A percentile compares a stretch with the other conserved stretches of the same genome.
These are phyloP conservation scores for Torulaspora delbrueckii DNA, from an alignment of 805 yeast species.

Conservation along the genomic window DNA sequence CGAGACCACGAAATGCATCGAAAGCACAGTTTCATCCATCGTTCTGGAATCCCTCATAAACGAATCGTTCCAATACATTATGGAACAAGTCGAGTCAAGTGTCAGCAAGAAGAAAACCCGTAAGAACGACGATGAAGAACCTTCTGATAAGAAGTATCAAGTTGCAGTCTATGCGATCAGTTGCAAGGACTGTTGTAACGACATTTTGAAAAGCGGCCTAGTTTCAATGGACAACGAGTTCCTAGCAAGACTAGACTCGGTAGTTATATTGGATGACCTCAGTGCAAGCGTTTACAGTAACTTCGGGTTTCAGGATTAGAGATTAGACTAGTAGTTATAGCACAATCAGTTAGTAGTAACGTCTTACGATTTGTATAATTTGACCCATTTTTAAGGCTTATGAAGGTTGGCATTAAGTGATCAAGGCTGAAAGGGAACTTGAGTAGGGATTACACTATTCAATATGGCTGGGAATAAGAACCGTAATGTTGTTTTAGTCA, in stretches of 20 bases:
- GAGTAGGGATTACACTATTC: not conserved
- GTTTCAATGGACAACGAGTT: conserved; percentile 25
- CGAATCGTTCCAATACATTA: conserved; percentile 29
- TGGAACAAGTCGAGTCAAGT: conserved; percentile 23
- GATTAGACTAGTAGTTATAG: not conserved
- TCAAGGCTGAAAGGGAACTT: too few relatives aligned
- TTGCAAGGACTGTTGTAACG: conserved; percentile 27
- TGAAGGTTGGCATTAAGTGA: not conserved
- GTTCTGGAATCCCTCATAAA: conserved; percentile 29
- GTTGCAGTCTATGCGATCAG: conserved; percentile 31
- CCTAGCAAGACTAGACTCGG: conserved; percentile 23
- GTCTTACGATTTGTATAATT: not conserved
- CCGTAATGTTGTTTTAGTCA: conserved; percentile 49
- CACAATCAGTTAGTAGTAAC: not conserved
- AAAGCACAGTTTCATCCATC: conserved; percentile 26
- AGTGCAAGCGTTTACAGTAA: conserved; percentile 89
- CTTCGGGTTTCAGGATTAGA: conserved; percentile 36
- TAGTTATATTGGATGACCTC: conserved; percentile 66
- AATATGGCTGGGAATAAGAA: conserved; percentile 14
- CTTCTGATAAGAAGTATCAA: conserved; percentile 18
- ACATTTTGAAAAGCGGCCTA: conserved; percentile 25
- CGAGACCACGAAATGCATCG: conserved; percentile 44
- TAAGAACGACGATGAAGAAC: not conserved
- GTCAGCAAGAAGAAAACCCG: conserved; percentile 18
- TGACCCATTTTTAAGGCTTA: not conserved